Conservation (phyloP, 345 rosid genomes). For the Raphanus raphanistrum region DNA sequence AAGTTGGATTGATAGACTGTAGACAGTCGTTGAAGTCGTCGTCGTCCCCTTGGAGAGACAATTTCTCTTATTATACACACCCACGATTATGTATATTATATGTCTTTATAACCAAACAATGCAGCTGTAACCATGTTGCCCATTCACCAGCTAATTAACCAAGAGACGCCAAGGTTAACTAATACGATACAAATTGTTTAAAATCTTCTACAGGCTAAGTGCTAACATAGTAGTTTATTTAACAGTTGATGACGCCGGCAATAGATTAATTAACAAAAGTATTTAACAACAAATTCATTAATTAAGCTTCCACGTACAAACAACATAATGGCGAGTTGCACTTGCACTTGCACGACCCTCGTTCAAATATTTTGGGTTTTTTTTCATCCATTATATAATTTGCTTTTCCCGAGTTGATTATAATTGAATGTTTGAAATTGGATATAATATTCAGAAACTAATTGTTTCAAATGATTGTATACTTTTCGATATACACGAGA, state of each 20-base stretch:
- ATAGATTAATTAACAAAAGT: neutral
- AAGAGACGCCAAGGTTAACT: constrained; percentile 7
- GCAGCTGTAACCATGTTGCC: constrained; percentile 31
- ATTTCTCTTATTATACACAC: constrained; percentile 9
- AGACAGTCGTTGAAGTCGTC: constrained; percentile 28
- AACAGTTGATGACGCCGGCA: neutral
- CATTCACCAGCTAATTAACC: constrained; percentile 12
- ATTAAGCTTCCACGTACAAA: neutral
- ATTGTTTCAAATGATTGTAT: neutral
- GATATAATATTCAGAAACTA: neutral
- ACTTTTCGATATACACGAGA: neutral
- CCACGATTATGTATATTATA: constrained; percentile 1
- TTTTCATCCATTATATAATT: neutral
- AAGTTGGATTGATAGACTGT: constrained; percentile 16
- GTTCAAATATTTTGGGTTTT: neutral
- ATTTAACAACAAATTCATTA: neutral
- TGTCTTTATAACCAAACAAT: neutral
- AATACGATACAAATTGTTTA: neutral
- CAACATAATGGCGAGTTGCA: neutral
- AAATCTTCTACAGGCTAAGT: neutral
- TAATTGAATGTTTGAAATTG: neutral
- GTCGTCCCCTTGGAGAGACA: neutral
- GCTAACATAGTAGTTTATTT: neutral
- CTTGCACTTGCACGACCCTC: neutral
- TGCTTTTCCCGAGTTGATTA: neutral